A percentile compares a stretch with the other conserved stretches of the same genome.
phyloP scores from a whole-genome alignment of 345 rosid species.

The Stellera chamaejasme region DNA sequence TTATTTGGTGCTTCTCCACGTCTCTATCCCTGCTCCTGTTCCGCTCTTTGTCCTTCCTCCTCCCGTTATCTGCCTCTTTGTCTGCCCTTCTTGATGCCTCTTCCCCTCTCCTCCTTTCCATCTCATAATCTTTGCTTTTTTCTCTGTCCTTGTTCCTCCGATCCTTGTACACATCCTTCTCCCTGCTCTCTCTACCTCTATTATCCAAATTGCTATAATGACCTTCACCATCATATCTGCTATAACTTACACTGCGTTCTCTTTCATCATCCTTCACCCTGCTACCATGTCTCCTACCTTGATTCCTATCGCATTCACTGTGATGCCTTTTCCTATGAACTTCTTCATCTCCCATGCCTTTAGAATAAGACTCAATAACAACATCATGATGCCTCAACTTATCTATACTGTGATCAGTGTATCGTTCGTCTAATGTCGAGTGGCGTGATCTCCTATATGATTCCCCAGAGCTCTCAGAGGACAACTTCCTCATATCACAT shows the following conservation, averaged over 20 bases:
- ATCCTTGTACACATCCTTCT: constrained; percentile 17
- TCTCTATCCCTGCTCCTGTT: constrained; percentile 32
- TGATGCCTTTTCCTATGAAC: constrained; percentile 22
- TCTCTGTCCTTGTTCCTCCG: constrained; percentile 4
- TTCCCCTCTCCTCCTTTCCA: constrained; percentile 14
- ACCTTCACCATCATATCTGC: neutral
- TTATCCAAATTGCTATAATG: neutral
- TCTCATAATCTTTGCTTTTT: constrained; percentile 11
- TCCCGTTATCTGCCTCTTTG: constrained; percentile 11
- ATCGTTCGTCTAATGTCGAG: constrained; percentile 32
- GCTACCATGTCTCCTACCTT: constrained; percentile 31
- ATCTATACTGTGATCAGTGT: constrained; percentile 26
- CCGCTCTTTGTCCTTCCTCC: constrained; percentile 22
- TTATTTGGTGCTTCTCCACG: constrained; percentile 3
- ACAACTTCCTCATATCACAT: constrained; percentile 24
- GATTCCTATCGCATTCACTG: constrained; percentile 23
- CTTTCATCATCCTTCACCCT: constrained; percentile 33
- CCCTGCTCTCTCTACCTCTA: constrained; percentile 18
- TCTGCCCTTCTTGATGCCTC: constrained; percentile 1
- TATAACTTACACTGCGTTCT: constrained; percentile 27
- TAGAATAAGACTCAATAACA: constrained; percentile 50
- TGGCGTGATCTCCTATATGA: constrained; percentile 18
- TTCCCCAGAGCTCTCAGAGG: constrained; percentile 28
- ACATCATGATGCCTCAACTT: constrained; percentile 40
- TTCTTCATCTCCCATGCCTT: constrained; percentile 35